Conservation (phyloP, 2,329 filamentous ascomycete species). For the Colletotrichum scovillei region DNA sequence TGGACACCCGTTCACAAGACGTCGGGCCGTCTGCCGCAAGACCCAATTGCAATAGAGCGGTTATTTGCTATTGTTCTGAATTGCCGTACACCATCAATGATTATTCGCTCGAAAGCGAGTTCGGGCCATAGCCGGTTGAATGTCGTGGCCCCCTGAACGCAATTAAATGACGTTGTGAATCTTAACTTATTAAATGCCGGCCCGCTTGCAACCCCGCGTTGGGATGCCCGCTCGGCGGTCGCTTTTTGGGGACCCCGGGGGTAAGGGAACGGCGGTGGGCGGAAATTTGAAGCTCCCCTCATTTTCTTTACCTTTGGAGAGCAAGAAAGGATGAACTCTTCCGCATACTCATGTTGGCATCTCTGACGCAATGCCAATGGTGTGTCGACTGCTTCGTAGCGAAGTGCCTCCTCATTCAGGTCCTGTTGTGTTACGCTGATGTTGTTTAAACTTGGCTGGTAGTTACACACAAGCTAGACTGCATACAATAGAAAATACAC, state of each 20-base stretch:
- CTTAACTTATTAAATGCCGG: constrained; percentile 8
- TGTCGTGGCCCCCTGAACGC: not conserved
- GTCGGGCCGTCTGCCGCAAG: constrained; percentile 2
- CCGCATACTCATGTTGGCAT: not conserved
- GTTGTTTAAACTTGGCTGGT: not conserved
- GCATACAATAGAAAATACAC: no score
- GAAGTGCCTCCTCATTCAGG: not conserved
- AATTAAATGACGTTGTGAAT: constrained; percentile 20
- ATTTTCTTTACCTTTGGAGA: not conserved
- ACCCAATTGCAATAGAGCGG: constrained; percentile 4
- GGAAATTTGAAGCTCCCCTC: constrained; percentile 3
- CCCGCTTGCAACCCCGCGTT: constrained; percentile 28
- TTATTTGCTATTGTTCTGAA: not conserved
- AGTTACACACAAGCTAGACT: no score
- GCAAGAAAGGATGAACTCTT: not conserved
- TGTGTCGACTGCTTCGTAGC: not conserved
- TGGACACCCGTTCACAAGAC: not conserved
- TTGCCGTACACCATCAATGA: not conserved
- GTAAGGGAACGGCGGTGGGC: not conserved
- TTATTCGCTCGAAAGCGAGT: not conserved
- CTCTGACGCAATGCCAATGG: not conserved
- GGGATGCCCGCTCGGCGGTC: not conserved
- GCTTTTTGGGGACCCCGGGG: not conserved
- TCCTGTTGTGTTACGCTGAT: not conserved
- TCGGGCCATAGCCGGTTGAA: not conserved